Evolutionary conservation across 148 eudicot genomes (phyloP), one percentile per base, ranked within the genome.

Genomic region (Amaranthus hypochondriacus): DNA sequence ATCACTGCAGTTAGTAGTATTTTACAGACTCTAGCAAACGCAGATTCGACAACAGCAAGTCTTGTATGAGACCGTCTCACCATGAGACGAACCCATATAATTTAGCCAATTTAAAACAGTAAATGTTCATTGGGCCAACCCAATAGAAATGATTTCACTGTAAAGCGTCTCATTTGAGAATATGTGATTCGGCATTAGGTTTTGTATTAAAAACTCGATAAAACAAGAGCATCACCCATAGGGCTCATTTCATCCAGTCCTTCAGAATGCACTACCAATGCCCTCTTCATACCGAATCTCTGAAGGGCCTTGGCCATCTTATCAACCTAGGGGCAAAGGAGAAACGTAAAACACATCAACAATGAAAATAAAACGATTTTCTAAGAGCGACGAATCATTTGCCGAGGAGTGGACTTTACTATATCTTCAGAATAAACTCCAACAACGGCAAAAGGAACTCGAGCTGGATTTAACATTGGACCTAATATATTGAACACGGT

Each of bases 181-280:
- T 28, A 28, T 28, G 39, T 28, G 39, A 28, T 28, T 28, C 39
- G 2, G 2, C 39, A 28, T 0, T 28, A 28, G 39, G 39, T 28
- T 28, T 28, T 28, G 39, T 2, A 28, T 28, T 9, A 57, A 59
- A 2, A 51, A 44, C 3, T 44, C 42, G 61, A 55, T 56, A 56
- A 67, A 62, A 4, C 9, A 52, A 48, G 61, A 21, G 55, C 53
- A 79, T 79, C 70, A 94, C 97, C 98, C 71, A 94, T 81, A 69
- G 98, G 97, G 75, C 97, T 94, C 88, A 94, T 94, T 79, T 94
- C 98, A 73, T 92, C 98, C 9, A 94, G 78, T 60, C 98, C 98
- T 53, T 94, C 96, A 9, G 96, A 89, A 84, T 92, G 98, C 78
- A 94, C 98, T 39, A 92, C 94, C 83, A 91, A 77, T 68, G 96